Base-by-base conservation (phyloP, 2,329 filamentous ascomycete genomes). In the Rhynchosporium graminicola region DNA sequence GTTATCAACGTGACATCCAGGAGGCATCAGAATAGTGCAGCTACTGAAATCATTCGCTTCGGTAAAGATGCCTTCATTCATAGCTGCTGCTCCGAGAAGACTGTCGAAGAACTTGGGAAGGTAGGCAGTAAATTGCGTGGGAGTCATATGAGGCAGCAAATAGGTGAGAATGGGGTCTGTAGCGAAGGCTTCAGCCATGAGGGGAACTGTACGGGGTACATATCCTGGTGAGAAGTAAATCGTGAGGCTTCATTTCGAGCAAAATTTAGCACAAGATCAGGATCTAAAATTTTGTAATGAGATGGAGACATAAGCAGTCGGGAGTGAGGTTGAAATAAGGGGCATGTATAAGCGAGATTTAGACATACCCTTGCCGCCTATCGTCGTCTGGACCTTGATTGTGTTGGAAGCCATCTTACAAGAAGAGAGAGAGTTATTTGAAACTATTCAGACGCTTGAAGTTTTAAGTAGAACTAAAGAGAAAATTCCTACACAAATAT, bases 131-230 rank as follows among this genome's bases (percentile, higher is more conserved):
- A 65, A 56, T 13, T 59, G 45, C 12, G 48, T 46, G 2, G 58
- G 38, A 1, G 62, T 43, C 40, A 70, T 55, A n/a, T 54, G 57
- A 28, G 59, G 59, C 4, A 69, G 62, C 10, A 68, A n/a, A 43
- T 67, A 69, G 13, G 40, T 62, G 38, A 68, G 66, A 28, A 67
- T 59, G 5, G 68, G 64, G 20, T 68, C 64, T 20, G 42, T 59
- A 20, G 28, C 28, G 61, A 68, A 68, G 3, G 56, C 56, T 28
- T 52, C n/a, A 38, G 57, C 51, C 47, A 66, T 54, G 52, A 66
- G 60, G 10, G 46, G n/a, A 28, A 54, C 8, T 28, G 59, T 38
- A 12, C 54, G 54, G 3, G 55, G 31, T 10, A 62, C 38, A 28
- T 57, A 57, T 52, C 51, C 52, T 61, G 43, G 8, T 6, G 26